These are phyloP conservation scores for Coniella lustricola DNA, from an alignment of 2,329 filamentous ascomycete genomes.

Conservation along the genomic window DNA sequence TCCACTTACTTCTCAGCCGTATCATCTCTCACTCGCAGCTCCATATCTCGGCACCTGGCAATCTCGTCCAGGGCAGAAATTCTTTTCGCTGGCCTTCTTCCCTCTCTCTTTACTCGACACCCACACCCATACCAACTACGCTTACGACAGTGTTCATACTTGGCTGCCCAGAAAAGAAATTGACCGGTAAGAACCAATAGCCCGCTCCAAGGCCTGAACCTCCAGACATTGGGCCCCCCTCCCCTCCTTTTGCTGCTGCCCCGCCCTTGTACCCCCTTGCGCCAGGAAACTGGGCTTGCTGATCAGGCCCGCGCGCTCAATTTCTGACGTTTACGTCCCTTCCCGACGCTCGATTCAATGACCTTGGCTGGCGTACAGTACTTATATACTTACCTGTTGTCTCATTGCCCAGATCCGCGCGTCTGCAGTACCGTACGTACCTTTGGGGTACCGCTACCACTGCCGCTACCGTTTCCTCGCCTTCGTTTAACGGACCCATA, in stretches of 20 bases:
- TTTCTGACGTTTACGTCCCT: not conserved
- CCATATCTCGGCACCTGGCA: not conserved
- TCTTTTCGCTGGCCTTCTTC: constrained; percentile 4
- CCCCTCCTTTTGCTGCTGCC: not conserved
- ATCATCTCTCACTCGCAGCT: constrained; percentile 4
- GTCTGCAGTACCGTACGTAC: constrained; percentile 9
- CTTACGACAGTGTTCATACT: too few relatives aligned
- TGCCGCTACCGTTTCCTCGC: too few relatives aligned
- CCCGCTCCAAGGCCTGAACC: constrained; percentile 5
- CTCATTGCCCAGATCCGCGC: not conserved
- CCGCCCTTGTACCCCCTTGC: not conserved
- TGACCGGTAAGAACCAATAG: not conserved
- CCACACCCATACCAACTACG: too few relatives aligned
- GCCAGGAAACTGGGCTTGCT: not conserved
- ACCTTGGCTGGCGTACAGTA: not conserved
- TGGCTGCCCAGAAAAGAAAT: too few relatives aligned
- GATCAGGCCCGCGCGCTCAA: not conserved
- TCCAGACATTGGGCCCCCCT: not conserved
- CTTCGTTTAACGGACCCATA: not conserved
- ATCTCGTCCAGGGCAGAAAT: constrained; percentile 6
- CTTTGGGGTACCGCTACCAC: not conserved
- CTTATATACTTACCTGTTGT: too few relatives aligned
- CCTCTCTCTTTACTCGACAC: not conserved
- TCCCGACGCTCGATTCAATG: constrained; percentile 1
- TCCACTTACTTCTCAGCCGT: constrained; percentile 5